These are phyloP conservation scores for Fusarium transvaalense DNA, from an alignment of 2,329 filamentous ascomycete genomes.

Conservation along the genomic window DNA sequence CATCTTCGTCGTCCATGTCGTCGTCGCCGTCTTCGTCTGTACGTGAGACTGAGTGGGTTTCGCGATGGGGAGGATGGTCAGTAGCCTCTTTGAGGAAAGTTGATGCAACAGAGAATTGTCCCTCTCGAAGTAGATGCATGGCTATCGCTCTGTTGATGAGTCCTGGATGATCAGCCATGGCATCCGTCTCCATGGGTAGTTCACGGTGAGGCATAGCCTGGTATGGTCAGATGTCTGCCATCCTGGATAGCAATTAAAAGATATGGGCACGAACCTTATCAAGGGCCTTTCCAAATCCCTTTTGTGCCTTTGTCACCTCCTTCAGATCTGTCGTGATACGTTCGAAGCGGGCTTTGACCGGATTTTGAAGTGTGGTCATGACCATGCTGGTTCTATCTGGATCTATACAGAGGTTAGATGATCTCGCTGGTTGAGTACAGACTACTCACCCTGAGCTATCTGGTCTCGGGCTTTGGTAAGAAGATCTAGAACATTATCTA, in stretches of 20 bases:
- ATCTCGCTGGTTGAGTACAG: neutral
- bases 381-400: constrained; percentile 70
- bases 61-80: constrained; percentile 51
- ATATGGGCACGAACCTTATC: constrained; percentile 72
- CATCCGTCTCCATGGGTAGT: constrained; percentile 83
- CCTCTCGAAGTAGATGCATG: constrained; percentile 96
- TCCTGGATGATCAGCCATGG: constrained; percentile 77
- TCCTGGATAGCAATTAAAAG: neutral
- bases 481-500: constrained; percentile 84
- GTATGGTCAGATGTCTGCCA: constrained; percentile 32
- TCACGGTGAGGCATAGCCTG: constrained; percentile 64
- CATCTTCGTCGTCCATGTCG: constrained; percentile 51
- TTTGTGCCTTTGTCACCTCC: constrained; percentile 84
- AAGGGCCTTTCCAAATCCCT: constrained; percentile 85
- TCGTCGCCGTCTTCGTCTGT: constrained; percentile 52
- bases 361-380: constrained; percentile 87
- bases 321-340: constrained; percentile 84
- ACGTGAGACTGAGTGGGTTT: constrained; percentile 33
- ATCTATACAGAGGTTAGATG: constrained; percentile 46
- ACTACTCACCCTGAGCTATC: constrained; percentile 73
- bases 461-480: constrained; percentile 79
- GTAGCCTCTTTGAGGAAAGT: constrained; percentile 83
- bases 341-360: constrained; percentile 84
- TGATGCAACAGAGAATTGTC: constrained; percentile 88
- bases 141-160: constrained; percentile 94